phyloP scores from a whole-genome alignment of 352 stramenopile genomes.

The Phytophthora europaea region DNA sequence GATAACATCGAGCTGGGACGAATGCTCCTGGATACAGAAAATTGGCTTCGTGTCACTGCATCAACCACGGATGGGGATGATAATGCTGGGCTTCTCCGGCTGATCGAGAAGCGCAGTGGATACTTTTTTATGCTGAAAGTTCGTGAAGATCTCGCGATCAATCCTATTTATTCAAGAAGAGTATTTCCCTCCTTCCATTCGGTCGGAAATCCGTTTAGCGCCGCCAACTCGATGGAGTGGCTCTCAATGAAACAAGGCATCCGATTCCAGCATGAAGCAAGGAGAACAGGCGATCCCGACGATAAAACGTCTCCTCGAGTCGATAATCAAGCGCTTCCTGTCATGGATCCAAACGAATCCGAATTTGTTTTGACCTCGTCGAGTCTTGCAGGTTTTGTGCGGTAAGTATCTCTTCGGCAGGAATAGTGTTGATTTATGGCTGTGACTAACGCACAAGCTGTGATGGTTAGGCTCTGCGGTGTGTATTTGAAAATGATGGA shows the following conservation, averaged over 20 bases:
- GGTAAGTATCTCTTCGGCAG: constrained; percentile 40
- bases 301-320: constrained; percentile 12
- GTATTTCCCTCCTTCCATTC: constrained; percentile 74
- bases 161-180: constrained; percentile 74
- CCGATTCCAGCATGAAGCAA: constrained; percentile 54
- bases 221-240: constrained; percentile 61
- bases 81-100: constrained; percentile 54
- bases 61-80: constrained; percentile 57
- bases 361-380: constrained; percentile 84
- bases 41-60: constrained; percentile 79
- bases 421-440: neutral
- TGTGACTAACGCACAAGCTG: constrained; percentile 6
- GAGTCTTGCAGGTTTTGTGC: constrained; percentile 73
- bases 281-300: neutral
- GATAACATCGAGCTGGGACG: constrained; percentile 86
- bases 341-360: constrained; percentile 51
- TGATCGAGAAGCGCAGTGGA: constrained; percentile 86
- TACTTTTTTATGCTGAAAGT: constrained; percentile 70
- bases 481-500: constrained; percentile 92
- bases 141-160: constrained; percentile 47
- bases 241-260: constrained; percentile 68
- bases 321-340: constrained; percentile 33
- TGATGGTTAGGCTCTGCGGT: constrained; percentile 67
- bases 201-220: constrained; percentile 74
- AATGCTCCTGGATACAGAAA: constrained; percentile 90